A percentile compares a stretch with the other conserved stretches of the same genome.
Conservation (phyloP, 208 protist genomes). For the Leishmania tropica region DNA sequence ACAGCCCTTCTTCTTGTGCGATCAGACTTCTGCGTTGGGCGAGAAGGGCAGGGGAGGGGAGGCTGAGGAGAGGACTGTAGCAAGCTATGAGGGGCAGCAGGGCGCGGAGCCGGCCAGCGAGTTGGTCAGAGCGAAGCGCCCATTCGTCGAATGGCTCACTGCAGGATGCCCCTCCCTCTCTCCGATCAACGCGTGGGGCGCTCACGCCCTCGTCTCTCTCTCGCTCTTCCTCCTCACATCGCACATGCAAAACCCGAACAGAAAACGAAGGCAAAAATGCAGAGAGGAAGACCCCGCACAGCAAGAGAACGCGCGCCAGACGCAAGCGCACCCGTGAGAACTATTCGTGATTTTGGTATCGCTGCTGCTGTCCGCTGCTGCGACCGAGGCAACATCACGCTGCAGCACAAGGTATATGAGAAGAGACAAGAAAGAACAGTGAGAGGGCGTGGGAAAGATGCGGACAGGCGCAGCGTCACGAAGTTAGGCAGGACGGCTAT, state of each 20-base stretch:
- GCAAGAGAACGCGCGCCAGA: neutral
- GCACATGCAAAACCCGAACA: neutral
- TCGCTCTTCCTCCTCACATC: neutral
- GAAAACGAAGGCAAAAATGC: neutral
- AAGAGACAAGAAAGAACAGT: neutral
- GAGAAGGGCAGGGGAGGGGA: neutral
- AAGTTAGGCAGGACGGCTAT: neutral
- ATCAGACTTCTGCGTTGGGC: no score
- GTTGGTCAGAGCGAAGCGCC: neutral
- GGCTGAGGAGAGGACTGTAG: no score
- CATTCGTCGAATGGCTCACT: no score
- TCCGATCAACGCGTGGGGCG: neutral
- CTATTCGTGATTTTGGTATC: neutral
- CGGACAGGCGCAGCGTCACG: neutral
- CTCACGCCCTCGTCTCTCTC: neutral
- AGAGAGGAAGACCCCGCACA: neutral
- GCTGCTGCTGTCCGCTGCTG: neutral
- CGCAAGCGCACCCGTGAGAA: neutral
- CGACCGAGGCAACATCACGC: neutral
- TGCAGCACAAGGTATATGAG: neutral
- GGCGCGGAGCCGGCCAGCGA: neutral
- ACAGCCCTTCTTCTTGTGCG: neutral
- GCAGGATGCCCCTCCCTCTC: neutral
- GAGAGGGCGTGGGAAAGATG: neutral
- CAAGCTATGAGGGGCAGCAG: neutral